Evolutionary conservation across 169 alveolate genomes (phyloP).

Genomic region (Plasmodium knowlesi): DNA sequence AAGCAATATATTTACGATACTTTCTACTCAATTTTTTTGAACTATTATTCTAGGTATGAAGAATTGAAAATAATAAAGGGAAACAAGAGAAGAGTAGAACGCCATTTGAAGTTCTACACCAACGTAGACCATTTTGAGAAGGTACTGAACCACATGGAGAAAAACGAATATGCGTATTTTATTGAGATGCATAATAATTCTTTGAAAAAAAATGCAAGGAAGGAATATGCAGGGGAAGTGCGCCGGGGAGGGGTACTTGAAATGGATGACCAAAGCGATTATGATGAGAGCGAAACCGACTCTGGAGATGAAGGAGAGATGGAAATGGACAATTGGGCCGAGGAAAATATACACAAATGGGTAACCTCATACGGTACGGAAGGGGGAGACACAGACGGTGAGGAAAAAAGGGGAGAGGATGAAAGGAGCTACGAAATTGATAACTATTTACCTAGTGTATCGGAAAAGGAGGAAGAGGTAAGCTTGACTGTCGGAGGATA

Average conservation of each 20-base stretch:
- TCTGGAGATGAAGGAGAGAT: constrained; percentile 28
- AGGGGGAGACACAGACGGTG: background rate
- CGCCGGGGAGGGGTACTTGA: too few relatives aligned
- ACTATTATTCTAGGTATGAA: constrained; percentile 47
- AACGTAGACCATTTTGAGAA: constrained; percentile 36
- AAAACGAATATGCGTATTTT: constrained; percentile 38
- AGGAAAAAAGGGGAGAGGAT: background rate
- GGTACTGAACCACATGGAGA: constrained; percentile 46
- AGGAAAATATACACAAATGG: background rate
- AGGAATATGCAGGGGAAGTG: background rate
- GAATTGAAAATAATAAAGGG: constrained; percentile 55
- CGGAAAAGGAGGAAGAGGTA: constrained; percentile 1
- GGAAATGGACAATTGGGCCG: background rate
- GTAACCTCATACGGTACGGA: background rate
- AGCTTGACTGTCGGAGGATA: background rate
- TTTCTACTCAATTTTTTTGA: constrained; percentile 59
- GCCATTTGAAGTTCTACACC: constrained; percentile 34
- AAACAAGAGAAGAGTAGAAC: constrained; percentile 31
- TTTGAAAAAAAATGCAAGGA: background rate
- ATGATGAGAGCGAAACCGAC: background rate
- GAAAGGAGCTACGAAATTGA: background rate
- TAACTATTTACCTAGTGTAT: background rate
- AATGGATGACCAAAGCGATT: background rate
- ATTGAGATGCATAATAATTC: constrained; percentile 42
- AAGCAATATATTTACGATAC: constrained; percentile 61